Conservation (phyloP, 345 rosid genomes). For the Populus davidiana region DNA sequence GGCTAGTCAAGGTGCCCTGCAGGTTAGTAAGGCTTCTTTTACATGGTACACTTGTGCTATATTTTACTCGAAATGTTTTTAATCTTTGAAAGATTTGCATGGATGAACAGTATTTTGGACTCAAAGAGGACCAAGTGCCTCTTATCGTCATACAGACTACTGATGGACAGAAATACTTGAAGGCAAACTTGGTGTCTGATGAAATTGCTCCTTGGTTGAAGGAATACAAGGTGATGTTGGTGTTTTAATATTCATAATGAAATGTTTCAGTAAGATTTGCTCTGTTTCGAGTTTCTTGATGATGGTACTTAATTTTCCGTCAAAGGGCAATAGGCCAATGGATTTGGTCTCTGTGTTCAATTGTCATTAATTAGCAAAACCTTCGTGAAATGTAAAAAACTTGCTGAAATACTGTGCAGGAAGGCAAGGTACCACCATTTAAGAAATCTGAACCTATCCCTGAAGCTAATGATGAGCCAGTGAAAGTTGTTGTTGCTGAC, state of each 20-base stretch:
- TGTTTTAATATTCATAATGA: neutral
- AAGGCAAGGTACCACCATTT: constrained; percentile 62
- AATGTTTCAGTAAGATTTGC: neutral
- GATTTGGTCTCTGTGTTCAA: neutral
- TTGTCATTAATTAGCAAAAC: neutral
- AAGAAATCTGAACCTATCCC: constrained; percentile 92
- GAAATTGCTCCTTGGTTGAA: constrained; percentile 79
- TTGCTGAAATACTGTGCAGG: constrained; percentile 40
- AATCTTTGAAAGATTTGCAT: neutral
- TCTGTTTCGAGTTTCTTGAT: neutral
- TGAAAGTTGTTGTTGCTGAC: constrained; percentile 92
- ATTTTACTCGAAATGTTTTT: constrained; percentile 2
- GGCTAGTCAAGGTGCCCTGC: constrained; percentile 77
- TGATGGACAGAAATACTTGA: constrained; percentile 75
- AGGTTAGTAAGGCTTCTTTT: constrained; percentile 43
- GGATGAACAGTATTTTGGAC: constrained; percentile 81
- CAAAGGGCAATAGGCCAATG: neutral
- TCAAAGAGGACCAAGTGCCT: constrained; percentile 76
- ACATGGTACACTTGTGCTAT: constrained; percentile 7
- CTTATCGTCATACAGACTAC: constrained; percentile 64
- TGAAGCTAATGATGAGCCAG: constrained; percentile 73
- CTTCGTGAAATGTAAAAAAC: neutral
- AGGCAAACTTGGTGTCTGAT: constrained; percentile 58
- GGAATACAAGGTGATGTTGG: constrained; percentile 62
- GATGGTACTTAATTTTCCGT: neutral